Percentiles rank a stretch among this genome's conserved stretches.
Conservation (phyloP, 2,329 filamentous ascomycete species). For the Ophiostoma piceae region DNA sequence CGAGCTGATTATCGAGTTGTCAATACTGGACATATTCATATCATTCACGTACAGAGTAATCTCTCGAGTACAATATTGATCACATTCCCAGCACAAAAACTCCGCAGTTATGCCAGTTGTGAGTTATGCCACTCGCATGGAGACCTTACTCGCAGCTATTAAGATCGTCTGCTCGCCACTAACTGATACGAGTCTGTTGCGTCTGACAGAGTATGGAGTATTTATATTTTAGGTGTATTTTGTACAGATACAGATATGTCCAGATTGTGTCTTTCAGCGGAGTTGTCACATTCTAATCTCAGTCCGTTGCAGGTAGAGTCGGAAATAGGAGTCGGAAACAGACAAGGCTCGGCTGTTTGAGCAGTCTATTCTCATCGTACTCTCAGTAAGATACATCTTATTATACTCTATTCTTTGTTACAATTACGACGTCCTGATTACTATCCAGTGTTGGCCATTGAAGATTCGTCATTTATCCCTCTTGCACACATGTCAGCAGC, state of each 20-base stretch:
- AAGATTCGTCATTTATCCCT: background rate
- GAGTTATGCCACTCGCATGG: background rate
- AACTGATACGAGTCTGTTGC: conserved; percentile 2
- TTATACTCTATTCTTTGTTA: background rate
- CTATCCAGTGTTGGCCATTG: background rate
- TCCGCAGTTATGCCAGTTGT: background rate
- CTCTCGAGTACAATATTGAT: background rate
- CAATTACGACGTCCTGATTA: background rate
- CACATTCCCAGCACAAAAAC: background rate
- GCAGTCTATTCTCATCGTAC: background rate
- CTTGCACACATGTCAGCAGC: background rate
- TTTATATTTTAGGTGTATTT: background rate
- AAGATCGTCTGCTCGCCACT: conserved; percentile 1
- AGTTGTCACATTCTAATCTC: background rate
- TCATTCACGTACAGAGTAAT: too few relatives aligned
- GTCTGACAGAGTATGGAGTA: background rate
- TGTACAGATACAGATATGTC: background rate
- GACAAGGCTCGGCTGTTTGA: conserved; percentile 10
- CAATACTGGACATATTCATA: too few relatives aligned
- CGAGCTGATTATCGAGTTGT: too few relatives aligned
- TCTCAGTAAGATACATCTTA: too few relatives aligned
- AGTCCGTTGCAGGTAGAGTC: background rate
- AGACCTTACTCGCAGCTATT: background rate
- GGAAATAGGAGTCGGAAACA: conserved; percentile 7
- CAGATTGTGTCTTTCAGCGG: background rate